Percentiles rank a stretch among this genome's conserved stretches.
Evolutionary conservation across 2,329 filamentous ascomycete genomes (phyloP).

Genomic region (Myriosclerotinia scirpicola): DNA sequence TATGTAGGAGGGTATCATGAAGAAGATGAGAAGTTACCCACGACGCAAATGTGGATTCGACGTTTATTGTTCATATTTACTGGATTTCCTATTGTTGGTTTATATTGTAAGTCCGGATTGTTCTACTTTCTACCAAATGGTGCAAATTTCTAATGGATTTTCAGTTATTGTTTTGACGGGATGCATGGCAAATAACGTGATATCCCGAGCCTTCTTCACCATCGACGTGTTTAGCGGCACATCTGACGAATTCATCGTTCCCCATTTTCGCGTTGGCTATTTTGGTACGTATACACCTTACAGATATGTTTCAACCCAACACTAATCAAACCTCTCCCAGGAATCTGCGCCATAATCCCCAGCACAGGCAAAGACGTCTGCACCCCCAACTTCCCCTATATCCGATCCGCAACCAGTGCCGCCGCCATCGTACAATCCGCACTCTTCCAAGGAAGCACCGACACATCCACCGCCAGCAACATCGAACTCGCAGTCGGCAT

Average conservation of each 20-base stretch:
- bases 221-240: conserved; percentile 12
- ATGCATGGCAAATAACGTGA: conserved; percentile 10
- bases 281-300: conserved; percentile 5
- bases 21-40: conserved; percentile 2
- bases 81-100: not conserved
- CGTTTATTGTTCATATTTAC: not conserved
- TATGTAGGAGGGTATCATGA: conserved; percentile 4
- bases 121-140: not conserved
- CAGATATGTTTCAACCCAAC: too few relatives aligned
- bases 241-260: conserved; percentile 10
- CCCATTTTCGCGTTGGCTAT: conserved; percentile 15
- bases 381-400: not conserved
- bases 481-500: conserved; percentile 11
- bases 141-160: not conserved
- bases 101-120: not conserved
- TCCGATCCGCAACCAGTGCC: not conserved
- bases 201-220: conserved; percentile 4
- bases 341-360: conserved; percentile 9
- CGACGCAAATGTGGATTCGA: conserved; percentile 12
- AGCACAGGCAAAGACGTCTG: not conserved
- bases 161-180: conserved; percentile 9
- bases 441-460: not conserved
- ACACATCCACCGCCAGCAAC: not conserved
- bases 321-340: not conserved
- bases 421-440: not conserved